A percentile compares a stretch with the other conserved stretches of the same genome.
Conservation (phyloP, 1,284 basidiomycete species). For the Ceratobasidium theobromae region DNA sequence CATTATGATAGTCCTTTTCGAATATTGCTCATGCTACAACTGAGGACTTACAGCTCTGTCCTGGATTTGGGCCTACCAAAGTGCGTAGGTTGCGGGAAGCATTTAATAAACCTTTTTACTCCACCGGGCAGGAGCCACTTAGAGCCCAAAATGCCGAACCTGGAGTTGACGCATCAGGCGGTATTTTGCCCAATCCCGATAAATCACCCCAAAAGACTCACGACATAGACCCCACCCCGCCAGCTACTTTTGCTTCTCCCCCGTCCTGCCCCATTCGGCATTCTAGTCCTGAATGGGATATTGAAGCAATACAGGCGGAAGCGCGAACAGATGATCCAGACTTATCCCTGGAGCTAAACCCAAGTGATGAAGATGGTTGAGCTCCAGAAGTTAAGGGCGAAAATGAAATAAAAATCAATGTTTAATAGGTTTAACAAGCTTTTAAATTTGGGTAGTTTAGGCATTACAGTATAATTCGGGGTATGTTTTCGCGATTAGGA, state of each 20-base stretch:
- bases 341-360: conserved; percentile 11
- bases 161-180: conserved; percentile 3
- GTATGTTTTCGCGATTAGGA: too few relatives aligned
- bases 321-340: neutral
- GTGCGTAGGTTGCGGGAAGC: conserved; percentile 79
- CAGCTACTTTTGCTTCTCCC: neutral
- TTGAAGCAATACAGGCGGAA: neutral
- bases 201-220: conserved; percentile 49
- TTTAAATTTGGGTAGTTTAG: too few relatives aligned
- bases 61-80: conserved; percentile 94
- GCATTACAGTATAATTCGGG: too few relatives aligned
- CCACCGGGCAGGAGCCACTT: conserved; percentile 21
- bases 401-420: neutral
- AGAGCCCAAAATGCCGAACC: neutral
- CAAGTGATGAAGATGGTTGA: conserved; percentile 7
- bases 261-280: neutral
- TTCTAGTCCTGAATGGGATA: conserved; percentile 36
- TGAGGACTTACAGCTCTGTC: conserved; percentile 77
- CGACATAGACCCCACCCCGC: conserved; percentile 46
- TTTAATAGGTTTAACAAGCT: neutral
- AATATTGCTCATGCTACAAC: conserved; percentile 72
- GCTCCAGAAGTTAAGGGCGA: neutral
- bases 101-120: conserved; percentile 72
- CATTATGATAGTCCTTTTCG: conserved; percentile 70
- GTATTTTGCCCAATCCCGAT: conserved; percentile 39